Evolutionary conservation across 2,329 filamentous ascomycete species (phyloP), one percentile per base, ranked within the genome.

Genomic region (Aureobasidium sp.): DNA sequence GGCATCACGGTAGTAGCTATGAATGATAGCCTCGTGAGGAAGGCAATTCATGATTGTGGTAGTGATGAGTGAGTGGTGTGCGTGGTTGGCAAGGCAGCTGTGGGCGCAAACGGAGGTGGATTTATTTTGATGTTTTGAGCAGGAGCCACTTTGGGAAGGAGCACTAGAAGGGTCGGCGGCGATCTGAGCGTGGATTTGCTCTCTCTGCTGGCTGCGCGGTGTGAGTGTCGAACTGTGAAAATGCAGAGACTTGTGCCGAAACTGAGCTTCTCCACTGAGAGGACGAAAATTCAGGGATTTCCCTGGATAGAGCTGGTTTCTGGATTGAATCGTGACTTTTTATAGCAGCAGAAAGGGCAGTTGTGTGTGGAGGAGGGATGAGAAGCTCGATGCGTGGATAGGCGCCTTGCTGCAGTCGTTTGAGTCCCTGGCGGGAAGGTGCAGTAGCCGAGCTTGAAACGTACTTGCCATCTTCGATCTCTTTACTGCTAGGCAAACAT

Each of bases 341-440:
- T 8, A 39, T 12, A 56, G 52, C 17, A n/a, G 31, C 2, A 37
- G 11, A 6, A 11, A 5, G 29, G 31, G 24, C 5, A 6, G 17
- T 14, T 29, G 35, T 7, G 7, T 2, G 11, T 7, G 22, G 14
- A 5, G 35, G 12, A 17, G 52, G 22, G 39, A 56, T n/a, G 8
- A 29, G 31, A 6, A 19, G 24, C 3, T 14, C 31, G 37, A 54
- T 12, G 37, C 22, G 29, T 31, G 31, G 39, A 22, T 19, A n/a
- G 19, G 39, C 39, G 39, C 52, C 52, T 56, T 56, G 52, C 52
- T 44, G 52, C 52, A 17, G n/a, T 19, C 22, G 39, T 31, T 31
- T 44, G 39, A 44, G 29, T 44, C 37, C 52, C 52, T 56, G 52
- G 52, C 52, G 39, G 52, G 52, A 56, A 56, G 52, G 37, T 44